Conservation (phyloP, 306 rosid genomes). For the Prunus armeniaca region DNA sequence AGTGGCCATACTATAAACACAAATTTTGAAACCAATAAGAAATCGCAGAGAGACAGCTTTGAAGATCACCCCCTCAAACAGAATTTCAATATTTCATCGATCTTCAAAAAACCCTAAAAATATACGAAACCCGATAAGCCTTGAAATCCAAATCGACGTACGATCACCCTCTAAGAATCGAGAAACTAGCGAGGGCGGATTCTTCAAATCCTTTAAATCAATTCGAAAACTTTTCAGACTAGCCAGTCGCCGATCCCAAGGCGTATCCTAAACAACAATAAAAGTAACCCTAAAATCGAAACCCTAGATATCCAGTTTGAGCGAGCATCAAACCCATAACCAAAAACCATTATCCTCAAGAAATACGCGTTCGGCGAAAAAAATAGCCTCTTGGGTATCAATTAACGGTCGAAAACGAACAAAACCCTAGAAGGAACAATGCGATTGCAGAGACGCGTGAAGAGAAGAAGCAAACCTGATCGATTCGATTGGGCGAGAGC, state of each 20-base stretch:
- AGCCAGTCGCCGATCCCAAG: not conserved
- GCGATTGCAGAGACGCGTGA: conserved; percentile 11
- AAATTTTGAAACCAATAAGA: not conserved
- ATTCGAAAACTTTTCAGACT: not conserved
- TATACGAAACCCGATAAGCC: not conserved
- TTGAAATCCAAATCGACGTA: not conserved
- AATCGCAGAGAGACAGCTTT: not conserved
- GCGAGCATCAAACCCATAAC: not conserved
- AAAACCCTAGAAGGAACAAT: not conserved
- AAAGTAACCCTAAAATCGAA: not conserved
- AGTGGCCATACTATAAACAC: conserved; percentile 9
- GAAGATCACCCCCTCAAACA: not conserved
- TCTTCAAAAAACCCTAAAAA: not conserved
- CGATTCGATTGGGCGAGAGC: not conserved
- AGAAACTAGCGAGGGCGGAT: not conserved
- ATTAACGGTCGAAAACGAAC: not conserved
- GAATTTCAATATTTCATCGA: not conserved
- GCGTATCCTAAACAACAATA: not conserved
- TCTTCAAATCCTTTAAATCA: not conserved
- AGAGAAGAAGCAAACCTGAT: conserved; percentile 12
- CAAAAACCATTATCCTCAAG: not conserved
- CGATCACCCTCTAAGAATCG: not conserved
- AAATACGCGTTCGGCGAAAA: not conserved
- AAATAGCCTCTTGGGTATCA: not conserved
- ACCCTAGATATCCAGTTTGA: conserved; percentile 8